phyloP scores from a whole-genome alignment of 192 early-diverging fungal genomes.

The Phlyctochytrium bullatum region DNA sequence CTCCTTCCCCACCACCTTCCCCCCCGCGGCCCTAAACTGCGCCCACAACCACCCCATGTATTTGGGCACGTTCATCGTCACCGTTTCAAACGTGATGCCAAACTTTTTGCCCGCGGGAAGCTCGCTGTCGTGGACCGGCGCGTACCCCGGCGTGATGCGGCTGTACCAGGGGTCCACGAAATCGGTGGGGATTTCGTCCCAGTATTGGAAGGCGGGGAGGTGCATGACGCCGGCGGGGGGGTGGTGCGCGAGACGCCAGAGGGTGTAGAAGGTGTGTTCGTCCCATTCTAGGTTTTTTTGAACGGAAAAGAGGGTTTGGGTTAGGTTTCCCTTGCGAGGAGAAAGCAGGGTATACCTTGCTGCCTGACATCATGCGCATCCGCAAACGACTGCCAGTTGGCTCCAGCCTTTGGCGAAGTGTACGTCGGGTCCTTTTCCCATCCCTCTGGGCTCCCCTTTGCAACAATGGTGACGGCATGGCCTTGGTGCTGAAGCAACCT shows the following conservation, averaged over 20 bases:
- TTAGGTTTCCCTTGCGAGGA: slow-evolving; percentile 5
- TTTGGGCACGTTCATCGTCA: slow-evolving; percentile 59
- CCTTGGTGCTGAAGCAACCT: slow-evolving; percentile 55
- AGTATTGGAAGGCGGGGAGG: slow-evolving; percentile 54
- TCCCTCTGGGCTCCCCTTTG: slow-evolving; percentile 56
- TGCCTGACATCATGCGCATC: slow-evolving; percentile 34
- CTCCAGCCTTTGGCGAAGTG: slow-evolving; percentile 55
- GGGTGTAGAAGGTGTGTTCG: slow-evolving; percentile 11
- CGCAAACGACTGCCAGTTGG: slow-evolving; percentile 64
- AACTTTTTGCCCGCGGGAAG: slow-evolving; percentile 55
- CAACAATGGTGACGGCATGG: slow-evolving; percentile 61
- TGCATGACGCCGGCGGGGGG: slow-evolving; percentile 49
- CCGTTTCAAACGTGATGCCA: slow-evolving; percentile 63
- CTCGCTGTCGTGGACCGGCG: slow-evolving; percentile 23
- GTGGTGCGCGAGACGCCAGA: slow-evolving; percentile 4
- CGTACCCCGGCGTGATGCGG: slow-evolving; percentile 38
- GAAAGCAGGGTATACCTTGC: slow-evolving; percentile 22
- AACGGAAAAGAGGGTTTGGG: slow-evolving; percentile 2
- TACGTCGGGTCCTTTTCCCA: slow-evolving; percentile 29
- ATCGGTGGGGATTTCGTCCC: slow-evolving; percentile 45
- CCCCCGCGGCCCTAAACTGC: slow-evolving; percentile 56
- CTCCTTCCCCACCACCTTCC: slow-evolving; percentile 30
- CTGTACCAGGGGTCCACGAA: slow-evolving; percentile 67
- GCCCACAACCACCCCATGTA: slow-evolving; percentile 65
- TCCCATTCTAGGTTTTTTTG: slow-evolving; percentile 6